These are phyloP conservation scores for Luvunga scandens DNA, from an alignment of 345 rosid species.

Conservation along the genomic window DNA sequence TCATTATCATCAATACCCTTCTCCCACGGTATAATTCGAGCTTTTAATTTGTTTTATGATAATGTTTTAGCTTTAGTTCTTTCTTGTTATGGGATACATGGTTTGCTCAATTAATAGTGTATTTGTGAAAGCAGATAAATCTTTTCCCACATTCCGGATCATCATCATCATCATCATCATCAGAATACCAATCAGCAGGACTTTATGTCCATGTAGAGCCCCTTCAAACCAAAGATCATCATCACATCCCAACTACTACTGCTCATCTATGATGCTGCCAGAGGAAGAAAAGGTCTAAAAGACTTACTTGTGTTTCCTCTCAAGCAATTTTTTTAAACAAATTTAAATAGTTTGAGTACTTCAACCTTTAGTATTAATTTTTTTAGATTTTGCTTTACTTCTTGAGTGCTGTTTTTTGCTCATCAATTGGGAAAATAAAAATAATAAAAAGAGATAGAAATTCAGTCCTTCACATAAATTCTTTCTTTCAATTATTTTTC, in stretches of 20 bases:
- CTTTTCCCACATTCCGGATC: slow-evolving; percentile 17
- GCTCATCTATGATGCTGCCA: slow-evolving; percentile 20
- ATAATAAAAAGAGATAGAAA: too few relatives aligned
- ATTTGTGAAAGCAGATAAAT: slow-evolving; percentile 35
- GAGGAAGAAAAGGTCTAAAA: slow-evolving; percentile 48
- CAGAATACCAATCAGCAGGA: slow-evolving; percentile 33
- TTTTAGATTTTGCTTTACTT: not conserved
- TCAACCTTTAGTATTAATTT: not conserved
- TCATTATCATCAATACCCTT: slow-evolving; percentile 19
- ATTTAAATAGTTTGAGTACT: not conserved
- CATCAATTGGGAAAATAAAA: too few relatives aligned
- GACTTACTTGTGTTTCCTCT: too few relatives aligned
- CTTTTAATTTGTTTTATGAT: too few relatives aligned
- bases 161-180: too few relatives aligned
- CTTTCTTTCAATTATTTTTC: too few relatives aligned
- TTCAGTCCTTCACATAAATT: too few relatives aligned
- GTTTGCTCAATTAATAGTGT: not conserved
- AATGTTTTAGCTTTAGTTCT: not conserved
- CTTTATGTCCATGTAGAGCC: slow-evolving; percentile 44
- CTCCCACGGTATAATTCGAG: slow-evolving; percentile 33
- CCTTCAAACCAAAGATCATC: slow-evolving; percentile 60
- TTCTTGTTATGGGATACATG: not conserved
- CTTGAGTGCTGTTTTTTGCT: not conserved
- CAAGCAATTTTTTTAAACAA: too few relatives aligned
- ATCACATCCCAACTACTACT: slow-evolving; percentile 18